Base-by-base conservation (phyloP, 768 basidiomycete species). In the Russula compacta region DNA sequence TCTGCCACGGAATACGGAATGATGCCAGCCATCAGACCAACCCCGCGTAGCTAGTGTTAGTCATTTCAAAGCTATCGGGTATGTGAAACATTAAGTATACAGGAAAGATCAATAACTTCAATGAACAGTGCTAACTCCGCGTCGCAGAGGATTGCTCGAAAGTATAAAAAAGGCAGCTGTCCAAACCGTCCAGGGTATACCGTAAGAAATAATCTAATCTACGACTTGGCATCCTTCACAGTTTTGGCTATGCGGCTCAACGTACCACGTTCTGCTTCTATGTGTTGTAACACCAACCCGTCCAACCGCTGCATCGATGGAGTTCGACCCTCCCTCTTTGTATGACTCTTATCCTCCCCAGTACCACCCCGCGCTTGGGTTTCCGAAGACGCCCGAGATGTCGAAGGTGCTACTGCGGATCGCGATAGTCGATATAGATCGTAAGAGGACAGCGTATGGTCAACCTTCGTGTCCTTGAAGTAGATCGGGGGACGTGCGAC, bases 251-350 rank as follows among this genome's bases (percentile, higher is more conserved):
- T 91, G 73, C 83, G 78, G 75, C 81, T 86, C 67, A 93, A 78
- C 38, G 82, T 84, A 68, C 90, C 86, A 74, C 83, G 84, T 74
- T 93, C 91, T 55, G 84, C 79, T 73, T 88, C 87, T 76, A 92
- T 87, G 70, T 93, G 91, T 71, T 86, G 84, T 56, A 84, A 74
- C 55, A 93, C 74, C 83, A 93, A 80, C 63, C 89, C 90, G 70
- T 92, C 89, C 65, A 92, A 73, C 72, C 78, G 81, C 73, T 74
- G 77, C 62, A 85, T 70, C 33, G 83, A 83, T 71, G 87, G 84
- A 65, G 82, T 76, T 61, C 78, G 79, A 46, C 70, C 74, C 65
- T 77, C 74, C 54, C 72, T 73, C 38, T 67, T 69, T 60, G 33
- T 19, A 14, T 21, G n/a, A 6, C 15, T 33, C 46, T 21, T 58